These are phyloP conservation scores for Elsinoe fawcettii DNA, from an alignment of 2,329 filamentous ascomycete species.

Conservation along the genomic window DNA sequence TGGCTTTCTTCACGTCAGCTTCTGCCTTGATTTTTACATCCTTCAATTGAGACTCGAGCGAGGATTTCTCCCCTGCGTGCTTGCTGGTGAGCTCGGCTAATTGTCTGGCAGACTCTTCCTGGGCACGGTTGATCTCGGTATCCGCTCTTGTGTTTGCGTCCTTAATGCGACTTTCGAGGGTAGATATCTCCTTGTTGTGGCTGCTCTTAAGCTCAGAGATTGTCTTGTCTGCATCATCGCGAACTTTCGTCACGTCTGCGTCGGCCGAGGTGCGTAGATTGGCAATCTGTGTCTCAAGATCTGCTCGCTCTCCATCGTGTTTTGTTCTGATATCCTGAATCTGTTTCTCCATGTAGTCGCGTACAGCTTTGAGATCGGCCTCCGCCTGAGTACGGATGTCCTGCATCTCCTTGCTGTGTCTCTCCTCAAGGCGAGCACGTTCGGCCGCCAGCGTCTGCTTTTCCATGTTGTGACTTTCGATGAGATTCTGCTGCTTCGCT, in stretches of 20 bases:
- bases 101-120: neutral
- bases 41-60: neutral
- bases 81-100: neutral
- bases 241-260: neutral
- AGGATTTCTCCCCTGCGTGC: neutral
- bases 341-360: constrained; percentile 15
- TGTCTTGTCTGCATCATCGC: neutral
- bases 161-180: neutral
- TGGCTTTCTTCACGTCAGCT: neutral
- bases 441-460: neutral
- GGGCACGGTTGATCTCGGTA: neutral
- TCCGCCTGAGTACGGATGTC: neutral
- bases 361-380: constrained; percentile 8
- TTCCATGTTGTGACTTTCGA: neutral
- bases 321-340: constrained; percentile 15
- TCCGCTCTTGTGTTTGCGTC: neutral
- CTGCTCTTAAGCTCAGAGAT: constrained; percentile 4
- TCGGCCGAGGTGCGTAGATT: constrained; percentile 1
- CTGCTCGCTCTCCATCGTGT: constrained; percentile 9
- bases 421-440: neutral
- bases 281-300: neutral
- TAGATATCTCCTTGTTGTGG: neutral
- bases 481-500: neutral
- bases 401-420: neutral
- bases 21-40: neutral